phyloP scores from a whole-genome alignment of 306 rosid species.

The Lablab purpureus region DNA sequence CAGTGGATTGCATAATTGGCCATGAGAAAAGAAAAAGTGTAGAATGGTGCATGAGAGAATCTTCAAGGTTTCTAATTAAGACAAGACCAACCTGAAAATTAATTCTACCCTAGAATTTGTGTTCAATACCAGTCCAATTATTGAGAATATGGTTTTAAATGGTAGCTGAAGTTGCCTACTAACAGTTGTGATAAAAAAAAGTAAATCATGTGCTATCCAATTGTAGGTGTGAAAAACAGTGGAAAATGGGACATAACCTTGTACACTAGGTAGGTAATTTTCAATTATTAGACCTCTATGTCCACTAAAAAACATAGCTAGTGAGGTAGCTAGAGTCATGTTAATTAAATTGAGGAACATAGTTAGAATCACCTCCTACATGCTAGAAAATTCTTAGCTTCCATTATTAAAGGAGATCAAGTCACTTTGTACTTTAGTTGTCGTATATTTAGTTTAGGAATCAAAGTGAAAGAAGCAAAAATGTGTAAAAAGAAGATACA shows the following conservation, averaged over 20 bases:
- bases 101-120: neutral
- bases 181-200: neutral
- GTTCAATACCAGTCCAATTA: neutral
- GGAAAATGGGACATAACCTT: neutral
- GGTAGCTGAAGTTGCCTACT: neutral
- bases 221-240: neutral
- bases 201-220: neutral
- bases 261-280: neutral
- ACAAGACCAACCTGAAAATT: neutral
- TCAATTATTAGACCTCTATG: conserved; percentile 9
- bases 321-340: neutral
- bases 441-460: too few relatives aligned
- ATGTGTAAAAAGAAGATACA: too few relatives aligned
- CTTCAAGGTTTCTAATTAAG: conserved; percentile 5
- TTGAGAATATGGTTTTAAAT: neutral
- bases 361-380: neutral
- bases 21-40: neutral
- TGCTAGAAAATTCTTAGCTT: neutral
- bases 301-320: neutral
- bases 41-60: neutral
- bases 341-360: neutral
- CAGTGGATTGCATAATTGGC: neutral
- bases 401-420: neutral
- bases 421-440: neutral
- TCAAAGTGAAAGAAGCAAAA: too few relatives aligned